Evolutionary conservation across 2,329 filamentous ascomycete species (phyloP).

Genomic region (Pyricularia pennisetigena): DNA sequence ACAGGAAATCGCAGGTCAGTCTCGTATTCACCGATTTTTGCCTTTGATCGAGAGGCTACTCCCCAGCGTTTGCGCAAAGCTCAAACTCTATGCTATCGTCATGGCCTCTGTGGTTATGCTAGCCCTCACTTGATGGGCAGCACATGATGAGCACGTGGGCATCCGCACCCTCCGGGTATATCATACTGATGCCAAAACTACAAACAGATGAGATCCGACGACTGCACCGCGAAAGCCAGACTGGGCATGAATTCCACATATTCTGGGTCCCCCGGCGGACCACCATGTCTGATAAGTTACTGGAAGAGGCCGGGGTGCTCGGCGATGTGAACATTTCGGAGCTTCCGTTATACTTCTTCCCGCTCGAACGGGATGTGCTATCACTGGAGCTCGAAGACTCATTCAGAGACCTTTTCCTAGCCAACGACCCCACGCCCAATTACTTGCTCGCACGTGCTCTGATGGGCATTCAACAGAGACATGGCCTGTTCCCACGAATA

Average conservation of each 20-base stretch:
- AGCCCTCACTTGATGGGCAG: not conserved
- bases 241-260: conserved; percentile 91
- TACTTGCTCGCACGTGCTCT: conserved; percentile 83
- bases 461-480: conserved; percentile 85
- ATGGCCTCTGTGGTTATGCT: not conserved
- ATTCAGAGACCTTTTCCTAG: conserved; percentile 79
- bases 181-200: not conserved
- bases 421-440: conserved; percentile 83
- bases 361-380: conserved; percentile 81
- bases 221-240: conserved; percentile 76
- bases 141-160: not conserved
- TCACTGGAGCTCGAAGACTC: conserved; percentile 84
- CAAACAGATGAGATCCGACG: conserved; percentile 77
- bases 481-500: conserved; percentile 90
- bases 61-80: not conserved
- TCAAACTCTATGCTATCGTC: not conserved
- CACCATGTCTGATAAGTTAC: conserved; percentile 77
- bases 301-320: conserved; percentile 87
- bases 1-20: conserved; percentile 78
- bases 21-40: not conserved
- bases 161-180: not conserved
- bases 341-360: conserved; percentile 81
- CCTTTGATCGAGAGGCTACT: not conserved
- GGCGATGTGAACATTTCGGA: conserved; percentile 87
- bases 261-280: conserved; percentile 94